These are phyloP conservation scores for Amoeboaphelidium occidentale DNA, from an alignment of 371 early-diverging fungal genomes.

Conservation along the genomic window DNA sequence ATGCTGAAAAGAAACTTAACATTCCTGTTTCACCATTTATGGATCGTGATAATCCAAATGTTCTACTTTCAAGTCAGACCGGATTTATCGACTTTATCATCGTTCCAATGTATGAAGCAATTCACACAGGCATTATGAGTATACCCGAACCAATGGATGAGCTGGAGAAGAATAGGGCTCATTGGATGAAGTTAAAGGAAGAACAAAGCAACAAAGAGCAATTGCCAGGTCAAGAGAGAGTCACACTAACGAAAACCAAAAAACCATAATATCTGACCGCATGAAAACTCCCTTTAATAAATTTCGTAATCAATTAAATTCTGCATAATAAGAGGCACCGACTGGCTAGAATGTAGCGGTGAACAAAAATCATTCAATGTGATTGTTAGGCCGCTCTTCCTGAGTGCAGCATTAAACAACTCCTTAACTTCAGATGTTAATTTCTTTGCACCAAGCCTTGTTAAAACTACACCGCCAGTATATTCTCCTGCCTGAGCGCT, in stretches of 20 bases:
- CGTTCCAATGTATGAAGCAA: constrained; percentile 2
- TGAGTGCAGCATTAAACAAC: background rate
- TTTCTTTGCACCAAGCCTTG: background rate
- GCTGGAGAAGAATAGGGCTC: background rate
- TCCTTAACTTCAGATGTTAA: background rate
- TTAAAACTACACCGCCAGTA: background rate
- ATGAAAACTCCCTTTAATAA: no score
- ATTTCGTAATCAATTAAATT: no score
- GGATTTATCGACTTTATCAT: constrained; percentile 7
- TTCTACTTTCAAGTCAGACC: constrained; percentile 1
- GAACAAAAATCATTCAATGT: no score
- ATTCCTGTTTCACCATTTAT: constrained; percentile 23
- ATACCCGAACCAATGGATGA: background rate
- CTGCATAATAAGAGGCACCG: no score
- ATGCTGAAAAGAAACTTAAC: constrained; percentile 29
- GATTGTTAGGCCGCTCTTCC: no score
- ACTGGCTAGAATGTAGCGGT: no score
- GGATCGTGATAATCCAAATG: constrained; percentile 14
- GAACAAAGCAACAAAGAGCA: no score
- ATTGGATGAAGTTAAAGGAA: background rate
- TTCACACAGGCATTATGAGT: background rate
- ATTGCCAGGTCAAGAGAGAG: no score
- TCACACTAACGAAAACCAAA: no score
- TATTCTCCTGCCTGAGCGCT: background rate
- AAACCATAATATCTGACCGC: no score